Percentiles rank a stretch among this genome's conserved stretches.
phyloP scores from a whole-genome alignment of 2,329 filamentous ascomycete genomes.

The Emmonsiellopsis sp. region DNA sequence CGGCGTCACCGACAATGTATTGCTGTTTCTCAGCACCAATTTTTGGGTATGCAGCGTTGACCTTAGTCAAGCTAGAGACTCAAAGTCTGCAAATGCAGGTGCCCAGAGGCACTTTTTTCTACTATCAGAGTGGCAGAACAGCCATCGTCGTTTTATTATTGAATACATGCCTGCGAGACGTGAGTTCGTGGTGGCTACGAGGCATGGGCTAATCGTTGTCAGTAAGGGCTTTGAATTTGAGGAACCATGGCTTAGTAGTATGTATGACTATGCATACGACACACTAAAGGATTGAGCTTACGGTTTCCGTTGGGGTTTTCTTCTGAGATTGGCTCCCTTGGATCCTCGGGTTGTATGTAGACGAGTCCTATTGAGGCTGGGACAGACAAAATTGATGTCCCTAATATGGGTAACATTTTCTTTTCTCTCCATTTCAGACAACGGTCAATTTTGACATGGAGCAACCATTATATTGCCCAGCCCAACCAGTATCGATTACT shows the following conservation, averaged over 20 bases:
- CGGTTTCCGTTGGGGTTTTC: no score
- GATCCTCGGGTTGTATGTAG: no score
- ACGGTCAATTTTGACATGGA: no score
- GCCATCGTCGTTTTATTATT: conserved; percentile 8
- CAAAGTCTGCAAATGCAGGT: background rate
- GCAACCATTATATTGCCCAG: no score
- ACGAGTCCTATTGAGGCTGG: no score
- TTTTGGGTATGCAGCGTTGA: conserved; percentile 21
- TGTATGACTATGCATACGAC: background rate
- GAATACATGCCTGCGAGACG: conserved; percentile 5
- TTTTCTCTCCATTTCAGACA: no score
- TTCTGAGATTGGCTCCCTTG: no score
- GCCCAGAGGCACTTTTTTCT: conserved; percentile 13
- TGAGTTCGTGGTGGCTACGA: conserved; percentile 11
- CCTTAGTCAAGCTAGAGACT: background rate
- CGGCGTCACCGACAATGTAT: conserved; percentile 5
- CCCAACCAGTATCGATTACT: no score
- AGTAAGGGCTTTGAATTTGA: conserved; percentile 10
- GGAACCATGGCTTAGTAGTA: conserved; percentile 6
- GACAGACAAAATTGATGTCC: no score
- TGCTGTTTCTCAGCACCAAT: conserved; percentile 17
- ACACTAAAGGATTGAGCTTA: no score
- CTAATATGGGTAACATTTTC: no score
- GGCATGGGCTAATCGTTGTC: conserved; percentile 10
- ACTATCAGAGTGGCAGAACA: conserved; percentile 11